Evolutionary conservation across 2,329 filamentous ascomycete species (phyloP).

Genomic region (Ceratocystis alfenasii): DNA sequence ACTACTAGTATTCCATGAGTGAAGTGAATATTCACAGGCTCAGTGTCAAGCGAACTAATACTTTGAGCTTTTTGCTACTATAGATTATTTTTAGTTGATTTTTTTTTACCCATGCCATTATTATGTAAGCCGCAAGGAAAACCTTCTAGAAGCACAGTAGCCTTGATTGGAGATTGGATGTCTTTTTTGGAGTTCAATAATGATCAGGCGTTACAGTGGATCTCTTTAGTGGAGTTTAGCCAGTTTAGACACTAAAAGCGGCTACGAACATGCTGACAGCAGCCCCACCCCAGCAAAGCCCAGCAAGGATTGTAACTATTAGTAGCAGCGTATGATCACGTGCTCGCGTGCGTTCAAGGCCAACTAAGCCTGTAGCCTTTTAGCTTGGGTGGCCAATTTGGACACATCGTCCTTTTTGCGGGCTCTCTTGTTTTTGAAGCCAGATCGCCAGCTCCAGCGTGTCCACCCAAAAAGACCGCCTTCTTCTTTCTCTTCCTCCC

Average conservation of each 20-base stretch:
- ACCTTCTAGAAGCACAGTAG: constrained; percentile 13
- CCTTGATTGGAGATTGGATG: background rate
- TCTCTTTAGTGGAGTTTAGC: background rate
- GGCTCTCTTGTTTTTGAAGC: constrained; percentile 31
- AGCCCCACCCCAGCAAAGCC: background rate
- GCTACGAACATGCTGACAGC: background rate
- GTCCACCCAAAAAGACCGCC: constrained; percentile 29
- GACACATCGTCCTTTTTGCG: constrained; percentile 35
- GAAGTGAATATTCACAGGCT: background rate
- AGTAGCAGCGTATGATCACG: background rate
- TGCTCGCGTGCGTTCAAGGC: constrained; percentile 6
- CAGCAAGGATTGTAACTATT: too few species aligned
- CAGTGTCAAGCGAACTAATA: background rate
- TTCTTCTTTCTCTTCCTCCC: constrained; percentile 25
- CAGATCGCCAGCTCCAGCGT: constrained; percentile 34
- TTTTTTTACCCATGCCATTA: background rate
- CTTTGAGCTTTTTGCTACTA: background rate
- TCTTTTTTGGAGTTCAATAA: background rate
- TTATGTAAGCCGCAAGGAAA: constrained; percentile 1
- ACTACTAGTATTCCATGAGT: too few species aligned
- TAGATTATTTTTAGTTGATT: background rate
- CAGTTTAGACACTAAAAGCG: constrained; percentile 3
- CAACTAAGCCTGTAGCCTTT: constrained; percentile 4
- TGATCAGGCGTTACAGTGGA: constrained; percentile 5
- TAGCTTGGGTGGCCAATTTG: constrained; percentile 23